Evolutionary conservation across 495 filamentous ascomycete species (phyloP).

Genomic region (Penicillium manginii): DNA sequence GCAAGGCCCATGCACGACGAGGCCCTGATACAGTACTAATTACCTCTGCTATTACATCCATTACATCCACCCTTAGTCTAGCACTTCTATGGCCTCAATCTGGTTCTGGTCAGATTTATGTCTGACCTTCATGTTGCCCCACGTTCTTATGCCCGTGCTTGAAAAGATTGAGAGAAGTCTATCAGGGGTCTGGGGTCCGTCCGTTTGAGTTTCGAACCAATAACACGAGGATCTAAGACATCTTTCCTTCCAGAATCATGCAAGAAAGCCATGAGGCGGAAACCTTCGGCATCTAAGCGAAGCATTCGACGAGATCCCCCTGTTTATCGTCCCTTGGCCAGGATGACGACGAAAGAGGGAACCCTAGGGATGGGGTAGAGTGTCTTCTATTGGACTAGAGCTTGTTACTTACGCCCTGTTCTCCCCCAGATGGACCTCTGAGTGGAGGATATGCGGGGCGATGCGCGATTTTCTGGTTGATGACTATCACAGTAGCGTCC

Average conservation of each 20-base stretch:
- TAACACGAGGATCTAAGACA: conserved; percentile 5
- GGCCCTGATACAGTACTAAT: conserved; percentile 4
- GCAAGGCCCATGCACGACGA: conserved; percentile 27
- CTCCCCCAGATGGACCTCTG: conserved; percentile 1
- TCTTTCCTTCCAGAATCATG: conserved; percentile 15
- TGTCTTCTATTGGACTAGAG: not conserved
- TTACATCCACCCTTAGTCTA: not conserved
- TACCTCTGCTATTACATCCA: no score
- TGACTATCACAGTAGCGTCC: conserved; percentile 15
- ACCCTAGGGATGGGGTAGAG: not conserved
- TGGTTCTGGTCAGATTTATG: conserved; percentile 11
- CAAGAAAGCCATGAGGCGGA: not conserved
- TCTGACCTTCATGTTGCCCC: conserved; percentile 5
- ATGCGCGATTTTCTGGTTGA: conserved; percentile 27
- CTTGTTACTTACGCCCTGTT: not conserved
- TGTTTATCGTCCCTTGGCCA: conserved; percentile 12
- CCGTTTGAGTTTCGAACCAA: conserved; percentile 3
- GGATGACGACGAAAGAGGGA: conserved; percentile 9
- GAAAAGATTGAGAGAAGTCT: not conserved
- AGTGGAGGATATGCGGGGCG: conserved; percentile 5
- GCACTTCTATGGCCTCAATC: conserved; percentile 15
- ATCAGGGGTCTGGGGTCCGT: not conserved
- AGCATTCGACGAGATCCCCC: conserved; percentile 10
- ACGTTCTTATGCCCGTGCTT: not conserved
- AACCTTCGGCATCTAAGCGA: conserved; percentile 19